A percentile compares a stretch with the other conserved stretches of the same genome.
Conservation (phyloP, 2,329 filamentous ascomycete genomes). For the Talaromyces sp. region DNA sequence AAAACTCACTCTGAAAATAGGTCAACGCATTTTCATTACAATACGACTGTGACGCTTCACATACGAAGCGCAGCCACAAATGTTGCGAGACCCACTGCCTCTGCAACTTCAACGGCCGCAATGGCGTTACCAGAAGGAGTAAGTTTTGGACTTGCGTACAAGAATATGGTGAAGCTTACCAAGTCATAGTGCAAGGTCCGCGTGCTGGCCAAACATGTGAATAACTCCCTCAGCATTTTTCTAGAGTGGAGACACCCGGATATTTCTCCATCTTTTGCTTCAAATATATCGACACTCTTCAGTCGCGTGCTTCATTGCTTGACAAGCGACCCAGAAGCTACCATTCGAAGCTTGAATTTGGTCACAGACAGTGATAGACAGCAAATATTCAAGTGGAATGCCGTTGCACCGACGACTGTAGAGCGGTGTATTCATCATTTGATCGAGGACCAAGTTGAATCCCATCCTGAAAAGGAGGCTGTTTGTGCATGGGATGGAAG, state of each 20-base stretch:
- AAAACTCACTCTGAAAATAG: neutral
- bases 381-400: constrained; percentile 50
- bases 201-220: constrained; percentile 30
- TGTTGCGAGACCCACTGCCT: constrained; percentile 10
- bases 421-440: constrained; percentile 19
- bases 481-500: constrained; percentile 28
- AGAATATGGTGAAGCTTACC: neutral
- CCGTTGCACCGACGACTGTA: constrained; percentile 34
- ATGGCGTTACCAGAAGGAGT: constrained; percentile 29
- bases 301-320: constrained; percentile 47
- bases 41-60: constrained; percentile 31
- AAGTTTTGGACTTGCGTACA: constrained; percentile 5
- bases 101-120: constrained; percentile 21
- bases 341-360: constrained; percentile 45
- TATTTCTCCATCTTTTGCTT: constrained; percentile 31
- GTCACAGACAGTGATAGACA: constrained; percentile 52
- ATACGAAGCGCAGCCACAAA: constrained; percentile 20
- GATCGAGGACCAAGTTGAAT: constrained; percentile 4
- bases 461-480: constrained; percentile 20
- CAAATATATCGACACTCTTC: constrained; percentile 49
- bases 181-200: constrained; percentile 27
- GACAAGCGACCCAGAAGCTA: constrained; percentile 36
- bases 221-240: constrained; percentile 29
- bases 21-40: constrained; percentile 23
- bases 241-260: constrained; percentile 34